Base-by-base conservation (phyloP, 768 basidiomycete species). In the Panaeolus papilionaceus region DNA sequence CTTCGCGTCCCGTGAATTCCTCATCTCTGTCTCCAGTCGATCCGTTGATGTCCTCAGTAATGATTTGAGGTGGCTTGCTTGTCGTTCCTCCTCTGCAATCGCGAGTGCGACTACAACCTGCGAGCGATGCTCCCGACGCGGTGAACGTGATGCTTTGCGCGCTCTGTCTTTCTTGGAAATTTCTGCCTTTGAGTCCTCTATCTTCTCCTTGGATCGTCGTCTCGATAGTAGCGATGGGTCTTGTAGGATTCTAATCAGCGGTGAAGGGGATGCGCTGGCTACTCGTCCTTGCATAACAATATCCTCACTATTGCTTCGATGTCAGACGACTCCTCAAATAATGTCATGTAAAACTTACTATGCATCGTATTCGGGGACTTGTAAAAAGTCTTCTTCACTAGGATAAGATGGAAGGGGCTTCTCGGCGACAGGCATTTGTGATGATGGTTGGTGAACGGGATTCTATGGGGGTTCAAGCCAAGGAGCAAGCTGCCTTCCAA, bases 21-120 rank as follows among this genome's bases (percentile, higher is more conserved):
- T 82, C 64, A 82, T 84, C 78, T 89, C 89, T 61, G 82, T 78
- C 71, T 89, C 86, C 44, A 92, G 79, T 61, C 83, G 81, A 64
- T 88, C 86, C 20, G 82, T 82, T 4, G 88, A 83, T 58, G 75
- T 77, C 64, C 83, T 81, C 26, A 90, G 81, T 28, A 87, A 72
- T 37, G 81, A 79, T 73, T 88, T 89, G 68, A 89, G 81, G 66
- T 84, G 82, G 65, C 81, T 80, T n/a, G 81, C 80, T 70, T 88
- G 86, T 64, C 83, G 82, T 74, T 89, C 88, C 74, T 89, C 88
- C 67, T 89, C 80, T 38, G 76, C 74, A 12, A 82, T 75, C 74
- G 69, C 84, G 12, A 86, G 73, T 2, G 81, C 81, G 64, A 82
- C 79, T 37, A 84, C 74, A 26, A 81, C 73, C 38, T 81, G 77